Conservation (phyloP, 495 filamentous ascomycete species). For the Penicillium lividum region DNA sequence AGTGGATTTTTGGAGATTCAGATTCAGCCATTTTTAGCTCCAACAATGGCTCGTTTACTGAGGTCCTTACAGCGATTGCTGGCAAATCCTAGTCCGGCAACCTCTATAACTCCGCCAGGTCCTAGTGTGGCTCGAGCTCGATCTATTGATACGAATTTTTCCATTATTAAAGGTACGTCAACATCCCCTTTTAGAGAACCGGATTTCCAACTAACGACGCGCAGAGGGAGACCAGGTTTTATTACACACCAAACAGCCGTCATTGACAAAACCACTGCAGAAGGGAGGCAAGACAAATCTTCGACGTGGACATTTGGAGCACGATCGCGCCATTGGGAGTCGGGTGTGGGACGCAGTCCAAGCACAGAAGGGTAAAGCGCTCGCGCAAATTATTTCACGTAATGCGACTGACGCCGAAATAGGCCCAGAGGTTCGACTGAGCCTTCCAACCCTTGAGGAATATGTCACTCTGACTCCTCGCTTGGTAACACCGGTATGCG, state of each 20-base stretch:
- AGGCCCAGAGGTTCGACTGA: conserved; percentile 54
- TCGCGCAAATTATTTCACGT: background rate
- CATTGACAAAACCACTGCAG: conserved; percentile 53
- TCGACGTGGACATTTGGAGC: conserved; percentile 52
- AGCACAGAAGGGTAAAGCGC: conserved; percentile 44
- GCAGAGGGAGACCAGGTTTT: conserved; percentile 62
- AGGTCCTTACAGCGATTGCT: conserved; percentile 38
- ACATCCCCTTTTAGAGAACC: background rate
- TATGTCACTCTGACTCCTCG: conserved; percentile 65
- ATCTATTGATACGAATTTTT: conserved; percentile 46
- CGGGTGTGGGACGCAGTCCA: conserved; percentile 54
- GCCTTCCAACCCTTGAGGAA: conserved; percentile 67
- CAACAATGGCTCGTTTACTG: conserved; percentile 41
- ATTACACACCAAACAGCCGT: conserved; percentile 50
- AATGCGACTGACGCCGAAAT: conserved; percentile 9
- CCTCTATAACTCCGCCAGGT: conserved; percentile 9
- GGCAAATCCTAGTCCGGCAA: conserved; percentile 22
- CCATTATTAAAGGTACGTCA: conserved; percentile 38
- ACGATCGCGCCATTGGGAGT: conserved; percentile 65
- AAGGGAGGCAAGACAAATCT: conserved; percentile 45
- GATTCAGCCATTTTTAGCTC: conserved; percentile 13
- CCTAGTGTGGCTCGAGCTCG: conserved; percentile 15
- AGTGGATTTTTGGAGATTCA: conserved; percentile 11
- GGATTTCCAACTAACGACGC: conserved; percentile 9
- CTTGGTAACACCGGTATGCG: conserved; percentile 68